Base-by-base conservation (phyloP, 108 stramenopile genomes). In the Cyclostephanos invisitatus region DNA sequence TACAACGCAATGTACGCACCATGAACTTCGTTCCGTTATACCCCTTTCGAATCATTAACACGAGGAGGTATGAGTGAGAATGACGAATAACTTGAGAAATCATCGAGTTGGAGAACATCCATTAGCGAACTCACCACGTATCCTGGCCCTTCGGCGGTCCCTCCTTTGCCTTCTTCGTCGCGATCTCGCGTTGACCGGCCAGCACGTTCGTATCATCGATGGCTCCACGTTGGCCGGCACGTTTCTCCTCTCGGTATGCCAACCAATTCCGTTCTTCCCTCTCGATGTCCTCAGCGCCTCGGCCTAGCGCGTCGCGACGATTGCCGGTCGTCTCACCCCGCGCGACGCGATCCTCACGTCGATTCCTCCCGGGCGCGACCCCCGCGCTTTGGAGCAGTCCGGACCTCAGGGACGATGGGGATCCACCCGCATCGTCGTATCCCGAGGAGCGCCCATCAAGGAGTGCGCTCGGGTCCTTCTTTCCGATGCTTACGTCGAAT, bases 181-280 rank as follows among this genome's bases (percentile, higher is more conserved):
- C 28, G 49, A 62, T 56, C 61, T 38, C 54, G 22, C 7, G 68
- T 24, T 29, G 36, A 18, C 27, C 74, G 38, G 24, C 49, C 37
- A 14, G 44, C 21, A 28, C 27, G 58, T 53, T 68, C 5, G 75
- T 70, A 57, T 72, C 72, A 10, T 18, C 55, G 27, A 70, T 49
- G 15, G 50, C 79, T 18, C 73, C 77, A 22, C 75, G 64, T 62
- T 76, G 56, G 50, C 63, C 75, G 1, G 75, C 74, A 8, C 85
- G 83, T 35, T 88, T 79, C 47, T 89, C 82, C 56, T 91, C 89
- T 54, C 89, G 70, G 64, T 88, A 92, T 65, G 80, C 83, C 59
- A 86, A 67, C 92, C 92, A 93, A 49, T 91, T 90, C 22, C 79
- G 63, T 18, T 87, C 85, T 37, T 90, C 87, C 47, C 47, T 55